phyloP scores from a whole-genome alignment of 139 green algal species.

The Desmodesmus armatus region DNA sequence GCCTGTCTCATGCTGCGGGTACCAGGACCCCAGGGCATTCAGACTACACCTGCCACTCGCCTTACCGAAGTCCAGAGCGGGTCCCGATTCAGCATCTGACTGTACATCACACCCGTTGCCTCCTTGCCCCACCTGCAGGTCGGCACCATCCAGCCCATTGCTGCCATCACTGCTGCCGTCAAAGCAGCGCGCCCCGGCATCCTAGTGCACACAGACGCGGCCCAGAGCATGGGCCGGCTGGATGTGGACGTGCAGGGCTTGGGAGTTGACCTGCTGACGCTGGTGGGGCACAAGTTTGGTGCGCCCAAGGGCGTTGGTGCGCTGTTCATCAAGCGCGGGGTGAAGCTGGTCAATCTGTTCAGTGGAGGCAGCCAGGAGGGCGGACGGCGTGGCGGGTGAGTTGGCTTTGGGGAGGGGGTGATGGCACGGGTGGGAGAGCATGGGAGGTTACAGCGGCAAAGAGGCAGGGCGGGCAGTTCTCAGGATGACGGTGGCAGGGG shows the following conservation, averaged over 20 bases:
- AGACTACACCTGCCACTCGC: too few species aligned
- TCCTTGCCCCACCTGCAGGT: conserved; percentile 60
- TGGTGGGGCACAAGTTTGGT: conserved; percentile 72
- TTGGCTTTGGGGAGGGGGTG: conserved; percentile 50
- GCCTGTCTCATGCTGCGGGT: too few species aligned
- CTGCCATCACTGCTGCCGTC: conserved; percentile 48
- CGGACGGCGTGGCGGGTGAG: conserved; percentile 64
- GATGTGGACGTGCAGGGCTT: conserved; percentile 74
- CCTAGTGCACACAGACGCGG: conserved; percentile 82
- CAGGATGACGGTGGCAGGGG: too few species aligned
- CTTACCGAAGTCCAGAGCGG: too few species aligned
- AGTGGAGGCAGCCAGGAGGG: conserved; percentile 67
- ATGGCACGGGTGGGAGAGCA: background rate
- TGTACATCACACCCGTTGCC: too few species aligned
- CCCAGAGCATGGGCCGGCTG: conserved; percentile 83
- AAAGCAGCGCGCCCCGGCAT: conserved; percentile 8
- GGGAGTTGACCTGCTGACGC: conserved; percentile 80
- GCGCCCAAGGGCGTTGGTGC: conserved; percentile 88
- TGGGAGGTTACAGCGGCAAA: too few species aligned
- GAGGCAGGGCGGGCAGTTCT: too few species aligned
- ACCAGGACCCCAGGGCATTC: too few species aligned
- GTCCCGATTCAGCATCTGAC: too few species aligned
- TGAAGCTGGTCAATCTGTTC: conserved; percentile 65
- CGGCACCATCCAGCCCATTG: conserved; percentile 67
- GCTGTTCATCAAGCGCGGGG: conserved; percentile 74